These are phyloP conservation scores for Excoecaria agallocha DNA, from an alignment of 345 rosid genomes.

Conservation along the genomic window DNA sequence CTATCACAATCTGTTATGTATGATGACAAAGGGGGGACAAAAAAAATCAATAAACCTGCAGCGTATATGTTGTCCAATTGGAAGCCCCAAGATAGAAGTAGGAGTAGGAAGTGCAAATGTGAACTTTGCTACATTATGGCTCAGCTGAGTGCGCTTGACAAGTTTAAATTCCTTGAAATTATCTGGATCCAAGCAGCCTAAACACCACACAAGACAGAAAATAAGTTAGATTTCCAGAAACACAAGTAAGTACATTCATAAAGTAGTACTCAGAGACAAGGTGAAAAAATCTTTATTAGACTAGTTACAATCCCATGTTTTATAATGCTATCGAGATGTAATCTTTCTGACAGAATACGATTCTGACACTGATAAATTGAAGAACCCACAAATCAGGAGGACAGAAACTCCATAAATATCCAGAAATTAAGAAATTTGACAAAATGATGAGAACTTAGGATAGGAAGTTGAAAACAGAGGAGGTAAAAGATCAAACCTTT, in stretches of 20 bases:
- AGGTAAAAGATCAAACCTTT: conserved; percentile 50
- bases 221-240: not conserved
- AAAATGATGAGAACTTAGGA: not conserved
- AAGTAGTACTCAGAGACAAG: too few relatives aligned
- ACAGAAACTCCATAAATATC: not conserved
- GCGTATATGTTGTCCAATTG: conserved; percentile 95
- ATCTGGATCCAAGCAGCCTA: conserved; percentile 85
- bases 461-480: not conserved
- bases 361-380: not conserved
- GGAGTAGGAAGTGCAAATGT: conserved; percentile 69
- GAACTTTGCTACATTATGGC: conserved; percentile 97
- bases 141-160: conserved; percentile 70
- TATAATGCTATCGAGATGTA: not conserved
- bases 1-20: not conserved
- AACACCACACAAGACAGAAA: not conserved
- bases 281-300: too few relatives aligned
- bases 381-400: not conserved
- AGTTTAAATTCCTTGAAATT: conserved; percentile 90
- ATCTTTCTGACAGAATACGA: not conserved
- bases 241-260: not conserved
- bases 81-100: conserved; percentile 85
- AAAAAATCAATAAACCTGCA: conserved; percentile 58
- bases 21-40: not conserved
- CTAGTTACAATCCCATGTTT: not conserved
- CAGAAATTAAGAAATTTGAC: not conserved